phyloP scores from a whole-genome alignment of 352 stramenopile genomes.

The Hyphochytrium catenoides region DNA sequence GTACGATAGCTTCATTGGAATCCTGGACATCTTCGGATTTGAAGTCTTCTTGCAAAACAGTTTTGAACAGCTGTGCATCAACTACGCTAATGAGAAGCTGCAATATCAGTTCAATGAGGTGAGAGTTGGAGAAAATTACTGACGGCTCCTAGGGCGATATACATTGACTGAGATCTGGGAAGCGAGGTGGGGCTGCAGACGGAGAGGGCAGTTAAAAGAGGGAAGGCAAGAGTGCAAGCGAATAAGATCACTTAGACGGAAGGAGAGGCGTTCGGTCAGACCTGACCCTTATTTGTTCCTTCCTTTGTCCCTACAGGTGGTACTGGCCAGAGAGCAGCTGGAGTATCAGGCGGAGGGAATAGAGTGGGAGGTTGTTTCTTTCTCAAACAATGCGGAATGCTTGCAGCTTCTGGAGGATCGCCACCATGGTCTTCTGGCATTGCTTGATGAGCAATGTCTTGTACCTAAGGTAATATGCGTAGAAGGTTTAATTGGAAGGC shows the following conservation, averaged over 20 bases:
- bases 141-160: not conserved
- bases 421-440: slow-evolving; percentile 35
- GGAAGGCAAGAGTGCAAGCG: slow-evolving; percentile 1
- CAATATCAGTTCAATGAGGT: slow-evolving; percentile 64
- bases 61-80: slow-evolving; percentile 63
- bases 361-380: slow-evolving; percentile 49
- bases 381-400: slow-evolving; percentile 49
- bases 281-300: no score
- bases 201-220: not conserved
- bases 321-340: slow-evolving; percentile 57
- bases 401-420: slow-evolving; percentile 53
- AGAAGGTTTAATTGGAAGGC: no score
- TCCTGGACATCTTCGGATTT: slow-evolving; percentile 69
- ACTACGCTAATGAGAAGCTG: slow-evolving; percentile 55
- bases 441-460: slow-evolving; percentile 53
- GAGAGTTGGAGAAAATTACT: not conserved
- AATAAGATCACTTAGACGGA: slow-evolving; percentile 1
- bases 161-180: slow-evolving; percentile 1
- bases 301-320: no score
- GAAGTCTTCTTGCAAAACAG: slow-evolving; percentile 51
- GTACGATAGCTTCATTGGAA: slow-evolving; percentile 36
- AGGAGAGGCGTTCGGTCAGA: slow-evolving; percentile 1
- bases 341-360: slow-evolving; percentile 55
- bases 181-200: not conserved
- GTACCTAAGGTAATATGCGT: slow-evolving; percentile 61